Evolutionary conservation across 345 rosid species (phyloP), one percentile per base, ranked within the genome.

Genomic region (Kernera saxatilis): DNA sequence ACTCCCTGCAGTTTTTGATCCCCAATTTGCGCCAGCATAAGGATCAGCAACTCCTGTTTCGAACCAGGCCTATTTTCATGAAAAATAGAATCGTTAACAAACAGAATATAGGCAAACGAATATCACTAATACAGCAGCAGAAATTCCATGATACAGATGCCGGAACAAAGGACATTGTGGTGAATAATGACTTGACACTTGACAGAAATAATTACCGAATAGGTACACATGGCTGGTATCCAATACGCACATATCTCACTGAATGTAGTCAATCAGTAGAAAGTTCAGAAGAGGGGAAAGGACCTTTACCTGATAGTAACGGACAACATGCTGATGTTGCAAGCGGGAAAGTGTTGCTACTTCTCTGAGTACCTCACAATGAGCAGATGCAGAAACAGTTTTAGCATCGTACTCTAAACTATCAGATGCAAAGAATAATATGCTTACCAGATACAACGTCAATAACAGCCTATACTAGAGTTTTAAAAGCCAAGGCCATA

Each of bases 271-370:
- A 45, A 22, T 58, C 37, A 32, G 54, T 73, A 73, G 63, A 54
- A 79, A 45, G 51, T 58, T 69, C 46, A 61, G 46, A 45, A 30
- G 35, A 63, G 27, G 18, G 60, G 29, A 50, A 64, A 65, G 50
- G 30, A 39, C 43, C 3, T 72, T 64, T 49, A 93, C 98, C 92
- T 93, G 98, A 85, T 91, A 93, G 79, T 93, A 93, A 39, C 98
- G 98, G 53, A 93, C 98, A 59, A 93, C 97, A 83, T 93, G 98
- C n/a, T 83, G 96, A 89, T 93, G 98, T 67, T 93, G 97, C 82
- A 93, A 84, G 43, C 97, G 98, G 6, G 98, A 89, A 67, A 93
- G 96, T 39, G 98, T 93, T 9, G 97, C 91, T 69, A 93, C 98
- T 82, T 93, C 98, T 86, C 98, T 93, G 78, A 76, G 74, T 45